These are phyloP conservation scores for Hapsidospora chrysogenum DNA, from an alignment of 495 filamentous ascomycete genomes.

Conservation along the genomic window DNA sequence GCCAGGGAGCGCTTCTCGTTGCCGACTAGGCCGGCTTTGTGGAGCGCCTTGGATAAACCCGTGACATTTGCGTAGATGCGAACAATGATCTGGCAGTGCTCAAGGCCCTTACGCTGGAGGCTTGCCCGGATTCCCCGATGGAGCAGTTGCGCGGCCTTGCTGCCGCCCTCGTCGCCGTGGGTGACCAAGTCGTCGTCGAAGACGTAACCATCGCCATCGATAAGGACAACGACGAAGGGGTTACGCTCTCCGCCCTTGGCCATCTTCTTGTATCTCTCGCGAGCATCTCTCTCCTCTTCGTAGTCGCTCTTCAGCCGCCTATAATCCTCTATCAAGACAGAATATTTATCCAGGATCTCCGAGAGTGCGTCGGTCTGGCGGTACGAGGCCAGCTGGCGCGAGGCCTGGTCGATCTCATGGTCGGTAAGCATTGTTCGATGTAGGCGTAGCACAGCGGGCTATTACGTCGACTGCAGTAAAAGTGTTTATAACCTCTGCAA, in stretches of 20 bases:
- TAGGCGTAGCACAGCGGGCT: too few species aligned
- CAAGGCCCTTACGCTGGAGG: slow-evolving; percentile 25
- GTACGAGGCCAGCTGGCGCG: not conserved
- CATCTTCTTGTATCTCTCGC: slow-evolving; percentile 36
- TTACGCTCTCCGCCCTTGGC: slow-evolving; percentile 36
- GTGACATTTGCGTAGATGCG: slow-evolving; percentile 41
- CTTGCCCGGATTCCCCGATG: slow-evolving; percentile 31
- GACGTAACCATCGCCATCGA: slow-evolving; percentile 47
- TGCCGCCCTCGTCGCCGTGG: slow-evolving; percentile 37
- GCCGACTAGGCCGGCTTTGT: slow-evolving; percentile 28
- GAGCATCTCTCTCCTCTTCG: slow-evolving; percentile 36
- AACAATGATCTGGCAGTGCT: slow-evolving; percentile 41
- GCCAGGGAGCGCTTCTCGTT: slow-evolving; percentile 35
- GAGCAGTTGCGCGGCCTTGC: slow-evolving; percentile 35
- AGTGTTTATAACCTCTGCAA: too few species aligned
- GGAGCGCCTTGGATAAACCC: slow-evolving; percentile 10
- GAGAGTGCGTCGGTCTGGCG: slow-evolving; percentile 10
- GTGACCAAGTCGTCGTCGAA: slow-evolving; percentile 39
- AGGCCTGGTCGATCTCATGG: slow-evolving; percentile 1
- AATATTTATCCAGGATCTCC: slow-evolving; percentile 20
- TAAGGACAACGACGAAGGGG: slow-evolving; percentile 40
- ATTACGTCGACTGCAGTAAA: too few species aligned
- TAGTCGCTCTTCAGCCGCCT: slow-evolving; percentile 37
- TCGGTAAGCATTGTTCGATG: slow-evolving; percentile 3
- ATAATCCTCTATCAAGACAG: slow-evolving; percentile 29